These are phyloP conservation scores for Perilla frutescens DNA, from an alignment of 257 asterid genomes.

Conservation along the genomic window DNA sequence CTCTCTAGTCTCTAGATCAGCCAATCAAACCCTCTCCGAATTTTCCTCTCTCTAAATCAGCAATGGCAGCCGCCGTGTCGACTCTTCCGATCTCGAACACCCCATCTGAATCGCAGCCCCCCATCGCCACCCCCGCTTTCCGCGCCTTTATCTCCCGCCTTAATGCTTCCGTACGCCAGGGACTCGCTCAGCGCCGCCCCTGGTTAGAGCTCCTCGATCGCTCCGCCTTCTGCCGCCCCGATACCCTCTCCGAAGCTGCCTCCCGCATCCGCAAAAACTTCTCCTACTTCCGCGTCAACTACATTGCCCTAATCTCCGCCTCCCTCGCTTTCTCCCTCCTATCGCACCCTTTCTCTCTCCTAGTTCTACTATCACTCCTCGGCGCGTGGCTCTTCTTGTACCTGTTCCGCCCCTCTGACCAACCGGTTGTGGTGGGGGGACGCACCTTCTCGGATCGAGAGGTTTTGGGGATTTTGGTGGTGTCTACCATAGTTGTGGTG, in stretches of 20 bases:
- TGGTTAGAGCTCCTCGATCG: slow-evolving; percentile 90
- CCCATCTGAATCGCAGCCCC: slow-evolving; percentile 56
- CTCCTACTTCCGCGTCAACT: slow-evolving; percentile 86
- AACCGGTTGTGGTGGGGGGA: slow-evolving; percentile 72
- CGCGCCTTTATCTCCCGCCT: slow-evolving; percentile 77
- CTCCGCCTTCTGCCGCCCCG: slow-evolving; percentile 87
- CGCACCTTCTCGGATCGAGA: slow-evolving; percentile 86
- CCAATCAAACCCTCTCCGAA: slow-evolving; percentile 1
- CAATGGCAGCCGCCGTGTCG: slow-evolving; percentile 59
- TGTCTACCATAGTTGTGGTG: slow-evolving; percentile 72
- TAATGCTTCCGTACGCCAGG: slow-evolving; percentile 62
- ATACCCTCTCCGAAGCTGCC: slow-evolving; percentile 82
- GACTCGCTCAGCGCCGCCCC: slow-evolving; percentile 87
- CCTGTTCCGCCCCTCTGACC: slow-evolving; percentile 78
- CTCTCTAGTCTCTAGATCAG: slow-evolving; percentile 7
- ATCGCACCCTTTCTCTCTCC: slow-evolving; percentile 87
- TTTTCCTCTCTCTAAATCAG: slow-evolving; percentile 30
- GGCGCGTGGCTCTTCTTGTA: slow-evolving; percentile 81
- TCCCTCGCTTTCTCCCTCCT: slow-evolving; percentile 82
- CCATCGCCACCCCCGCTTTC: slow-evolving; percentile 75
- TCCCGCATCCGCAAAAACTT: slow-evolving; percentile 80
- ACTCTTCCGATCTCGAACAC: slow-evolving; percentile 73
- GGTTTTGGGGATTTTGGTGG: slow-evolving; percentile 63
- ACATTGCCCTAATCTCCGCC: slow-evolving; percentile 64
- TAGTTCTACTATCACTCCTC: slow-evolving; percentile 62